Evolutionary conservation across 768 basidiomycete genomes (phyloP).

Genomic region (Rhizopogon sp.): DNA sequence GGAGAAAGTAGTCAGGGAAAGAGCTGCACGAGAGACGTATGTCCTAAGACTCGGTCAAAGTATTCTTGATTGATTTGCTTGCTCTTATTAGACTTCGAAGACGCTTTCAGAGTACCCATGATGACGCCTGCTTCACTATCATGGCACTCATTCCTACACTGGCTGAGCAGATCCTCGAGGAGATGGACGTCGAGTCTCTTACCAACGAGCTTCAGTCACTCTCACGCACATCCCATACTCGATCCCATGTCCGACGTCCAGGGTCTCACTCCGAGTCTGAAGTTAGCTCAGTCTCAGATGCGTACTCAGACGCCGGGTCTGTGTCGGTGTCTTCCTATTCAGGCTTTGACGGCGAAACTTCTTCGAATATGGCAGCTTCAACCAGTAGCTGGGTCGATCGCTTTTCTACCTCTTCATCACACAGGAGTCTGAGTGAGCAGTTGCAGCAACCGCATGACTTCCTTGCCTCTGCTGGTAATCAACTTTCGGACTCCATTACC

Average conservation of each 20-base stretch:
- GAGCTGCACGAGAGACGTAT: conserved; percentile 64
- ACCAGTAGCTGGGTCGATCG: conserved; percentile 41
- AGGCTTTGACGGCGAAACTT: conserved; percentile 34
- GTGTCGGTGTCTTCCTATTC: conserved; percentile 35
- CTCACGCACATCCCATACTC: conserved; percentile 30
- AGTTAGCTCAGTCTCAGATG: conserved; percentile 34
- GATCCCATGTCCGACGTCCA: conserved; percentile 7
- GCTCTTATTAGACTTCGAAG: conserved; percentile 49
- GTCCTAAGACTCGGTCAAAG: conserved; percentile 24
- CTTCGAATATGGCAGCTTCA: conserved; percentile 27
- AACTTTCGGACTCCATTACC: conserved; percentile 38
- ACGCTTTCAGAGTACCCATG: conserved; percentile 72
- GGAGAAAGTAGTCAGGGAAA: conserved; percentile 53
- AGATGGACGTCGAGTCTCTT: conserved; percentile 73
- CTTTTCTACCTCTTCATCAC: conserved; percentile 17
- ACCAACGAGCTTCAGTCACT: conserved; percentile 50
- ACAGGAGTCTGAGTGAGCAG: background rate
- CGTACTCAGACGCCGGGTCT: conserved; percentile 40
- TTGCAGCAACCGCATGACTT: conserved; percentile 10
- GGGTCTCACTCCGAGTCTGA: conserved; percentile 31
- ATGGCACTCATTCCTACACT: conserved; percentile 68
- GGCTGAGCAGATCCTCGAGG: conserved; percentile 55
- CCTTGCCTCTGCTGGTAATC: conserved; percentile 7
- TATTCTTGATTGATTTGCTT: background rate
- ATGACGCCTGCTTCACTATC: conserved; percentile 72